Percentiles rank a stretch among this genome's conserved stretches.
These are phyloP conservation scores for Sporothrix pallida DNA, from an alignment of 2,329 filamentous ascomycete species.

Conservation along the genomic window DNA sequence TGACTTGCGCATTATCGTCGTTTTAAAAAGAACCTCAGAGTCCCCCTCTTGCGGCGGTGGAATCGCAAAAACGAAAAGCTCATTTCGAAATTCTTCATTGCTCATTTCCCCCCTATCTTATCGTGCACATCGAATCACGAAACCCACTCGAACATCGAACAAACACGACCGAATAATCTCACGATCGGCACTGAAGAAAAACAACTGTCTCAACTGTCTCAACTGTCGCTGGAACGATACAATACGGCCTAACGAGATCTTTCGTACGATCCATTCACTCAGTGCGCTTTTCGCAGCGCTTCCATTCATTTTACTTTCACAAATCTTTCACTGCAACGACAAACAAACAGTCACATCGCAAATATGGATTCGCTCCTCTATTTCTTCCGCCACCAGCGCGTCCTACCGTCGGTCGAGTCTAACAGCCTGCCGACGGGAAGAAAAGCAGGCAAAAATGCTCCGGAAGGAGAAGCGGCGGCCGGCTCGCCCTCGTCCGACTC, in stretches of 20 bases:
- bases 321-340: neutral
- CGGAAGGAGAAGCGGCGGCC: neutral
- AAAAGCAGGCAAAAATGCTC: neutral
- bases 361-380: slow-evolving; percentile 31
- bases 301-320: neutral
- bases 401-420: slow-evolving; percentile 18
- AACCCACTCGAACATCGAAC: neutral
- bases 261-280: slow-evolving; percentile 1
- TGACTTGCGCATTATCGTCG: neutral
- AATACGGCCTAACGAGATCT: neutral
- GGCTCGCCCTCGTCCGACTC: slow-evolving; percentile 4
- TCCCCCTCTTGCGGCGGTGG: neutral
- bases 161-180: neutral
- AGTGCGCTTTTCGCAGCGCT: slow-evolving; percentile 2
- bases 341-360: too few species aligned
- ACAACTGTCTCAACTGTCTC: too few species aligned
- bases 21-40: neutral
- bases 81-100: slow-evolving; percentile 11
- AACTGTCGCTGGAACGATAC: neutral
- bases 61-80: neutral
- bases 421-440: neutral
- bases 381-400: slow-evolving; percentile 30
- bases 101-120: slow-evolving; percentile 16
- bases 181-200: neutral
- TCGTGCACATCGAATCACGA: neutral